These are phyloP conservation scores for Hippophae rhamnoides DNA, from an alignment of 306 rosid species.

Conservation along the genomic window DNA sequence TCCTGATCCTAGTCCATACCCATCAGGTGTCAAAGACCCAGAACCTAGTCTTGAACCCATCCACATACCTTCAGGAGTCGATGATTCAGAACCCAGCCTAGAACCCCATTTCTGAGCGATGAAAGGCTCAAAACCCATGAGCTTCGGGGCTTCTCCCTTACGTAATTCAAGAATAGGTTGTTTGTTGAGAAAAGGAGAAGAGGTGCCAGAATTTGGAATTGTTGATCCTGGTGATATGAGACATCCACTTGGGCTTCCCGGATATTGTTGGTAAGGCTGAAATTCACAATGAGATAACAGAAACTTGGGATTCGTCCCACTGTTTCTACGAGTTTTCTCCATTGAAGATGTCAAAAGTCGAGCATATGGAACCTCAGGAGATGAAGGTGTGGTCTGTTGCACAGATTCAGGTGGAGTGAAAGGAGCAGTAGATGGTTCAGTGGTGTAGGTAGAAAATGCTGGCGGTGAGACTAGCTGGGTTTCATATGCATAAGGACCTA, in stretches of 20 bases:
- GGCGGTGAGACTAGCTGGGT: slow-evolving; percentile 97
- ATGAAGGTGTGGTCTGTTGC: slow-evolving; percentile 88
- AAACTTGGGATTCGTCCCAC: slow-evolving; percentile 57
- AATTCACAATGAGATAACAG: slow-evolving; percentile 59
- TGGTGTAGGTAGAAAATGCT: slow-evolving; percentile 75
- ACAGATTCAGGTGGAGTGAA: slow-evolving; percentile 92
- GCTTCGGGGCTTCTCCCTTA: slow-evolving; percentile 57
- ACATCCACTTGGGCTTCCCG: slow-evolving; percentile 84
- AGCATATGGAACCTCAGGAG: slow-evolving; percentile 99
- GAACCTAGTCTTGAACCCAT: slow-evolving; percentile 73
- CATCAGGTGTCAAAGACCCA: slow-evolving; percentile 82
- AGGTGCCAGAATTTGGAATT: slow-evolving; percentile 83
- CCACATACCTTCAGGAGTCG: slow-evolving; percentile 74
- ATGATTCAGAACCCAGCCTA: slow-evolving; percentile 77
- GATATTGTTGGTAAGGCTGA: slow-evolving; percentile 82
- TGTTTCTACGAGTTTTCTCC: slow-evolving; percentile 50
- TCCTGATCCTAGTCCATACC: slow-evolving; percentile 56
- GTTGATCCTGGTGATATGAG: slow-evolving; percentile 93
- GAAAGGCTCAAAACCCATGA: slow-evolving; percentile 70
- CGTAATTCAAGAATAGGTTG: slow-evolving; percentile 59
- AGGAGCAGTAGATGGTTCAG: slow-evolving; percentile 92
- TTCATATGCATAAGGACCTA: slow-evolving; percentile 94
- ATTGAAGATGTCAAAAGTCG: slow-evolving; percentile 77
- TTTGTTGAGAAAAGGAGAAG: slow-evolving; percentile 81
- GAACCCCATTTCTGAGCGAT: slow-evolving; percentile 71